Base-by-base conservation (phyloP, 805 yeast genomes). In the Barnettozyma siamensis region DNA sequence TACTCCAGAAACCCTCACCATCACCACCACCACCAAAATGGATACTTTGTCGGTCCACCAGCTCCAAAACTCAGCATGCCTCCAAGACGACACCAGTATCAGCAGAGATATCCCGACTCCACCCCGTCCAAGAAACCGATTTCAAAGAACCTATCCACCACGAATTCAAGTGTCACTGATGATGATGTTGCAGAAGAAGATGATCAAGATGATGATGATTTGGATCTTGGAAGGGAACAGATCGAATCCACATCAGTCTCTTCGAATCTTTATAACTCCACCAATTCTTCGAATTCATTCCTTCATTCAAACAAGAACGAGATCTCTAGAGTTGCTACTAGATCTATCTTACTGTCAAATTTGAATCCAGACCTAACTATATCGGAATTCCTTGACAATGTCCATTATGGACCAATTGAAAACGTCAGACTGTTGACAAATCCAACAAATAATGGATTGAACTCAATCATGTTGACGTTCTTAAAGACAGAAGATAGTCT, bases 391-490 rank as follows among this genome's bases (percentile, higher is more conserved):
- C 56, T 77, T 33, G 69, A 75, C 35, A 58, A 63, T 26, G 66
- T 80, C 9, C 74, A 73, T 33, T 68, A 57, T 54, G 86, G 84
- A 4, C 83, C 86, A 1, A 68, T 82, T 28, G 88, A 82, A 56
- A 75, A 74, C 50, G 68, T 78, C 45, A 68, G 70, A 41, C 55
- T 75, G 43, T 57, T 67, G 42, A 52, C 62, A 15, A 51, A 47
- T 31, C 45, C 45, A 23, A 51, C 53, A 16, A 49, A 50, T 15
- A 61, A 57, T 15, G 54, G 55, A 2, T n/a, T 43, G 2, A 51
- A 53, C 20, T 43, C 57, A 2, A 43, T 56, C 1, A 42, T 51
- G 4, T 27, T 55, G 13, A 46, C 53, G 2, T 55, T 57, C 38
- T 37, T 64, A 17, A 59, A 66, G n/a, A 47, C 55, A 20, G 60